Evolutionary conservation across 352 stramenopile species (phyloP).

Genomic region (Pythium rhizo-oryzae): DNA sequence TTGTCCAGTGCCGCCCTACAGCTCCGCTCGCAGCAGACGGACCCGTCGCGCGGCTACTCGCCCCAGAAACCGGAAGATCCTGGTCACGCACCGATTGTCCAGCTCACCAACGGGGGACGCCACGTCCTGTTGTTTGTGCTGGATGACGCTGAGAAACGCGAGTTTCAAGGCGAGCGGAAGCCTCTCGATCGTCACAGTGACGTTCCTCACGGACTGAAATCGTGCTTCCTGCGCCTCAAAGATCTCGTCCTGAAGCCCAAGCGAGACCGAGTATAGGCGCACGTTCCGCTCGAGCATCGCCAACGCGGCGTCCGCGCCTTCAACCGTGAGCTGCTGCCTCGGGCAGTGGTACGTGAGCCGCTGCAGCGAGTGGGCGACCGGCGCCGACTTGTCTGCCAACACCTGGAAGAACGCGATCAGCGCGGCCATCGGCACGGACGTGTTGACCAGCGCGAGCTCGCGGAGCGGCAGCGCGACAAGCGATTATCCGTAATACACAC

Average conservation of each 20-base stretch:
- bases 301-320: not conserved
- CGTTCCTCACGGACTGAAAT: not conserved
- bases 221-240: not conserved
- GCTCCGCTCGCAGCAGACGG: not conserved
- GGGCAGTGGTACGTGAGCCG: constrained; percentile 1
- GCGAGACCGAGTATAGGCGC: not conserved
- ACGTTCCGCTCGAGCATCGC: not conserved
- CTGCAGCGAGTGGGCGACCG: not conserved
- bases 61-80: not conserved
- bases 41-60: not conserved
- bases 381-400: not conserved
- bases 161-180: not conserved
- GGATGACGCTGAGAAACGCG: not conserved
- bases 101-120: not conserved
- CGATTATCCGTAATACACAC: too few relatives aligned
- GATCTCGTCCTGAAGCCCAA: not conserved
- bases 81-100: not conserved
- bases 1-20: not conserved
- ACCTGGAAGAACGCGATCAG: constrained; percentile 4
- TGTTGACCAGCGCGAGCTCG: not conserved
- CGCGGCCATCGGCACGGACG: not conserved
- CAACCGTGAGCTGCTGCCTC: not conserved
- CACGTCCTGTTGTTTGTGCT: not conserved
- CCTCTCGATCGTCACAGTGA: not conserved
- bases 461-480: not conserved